Conservation (phyloP, 2,329 filamentous ascomycete species). For the Pyrenophora graminea region DNA sequence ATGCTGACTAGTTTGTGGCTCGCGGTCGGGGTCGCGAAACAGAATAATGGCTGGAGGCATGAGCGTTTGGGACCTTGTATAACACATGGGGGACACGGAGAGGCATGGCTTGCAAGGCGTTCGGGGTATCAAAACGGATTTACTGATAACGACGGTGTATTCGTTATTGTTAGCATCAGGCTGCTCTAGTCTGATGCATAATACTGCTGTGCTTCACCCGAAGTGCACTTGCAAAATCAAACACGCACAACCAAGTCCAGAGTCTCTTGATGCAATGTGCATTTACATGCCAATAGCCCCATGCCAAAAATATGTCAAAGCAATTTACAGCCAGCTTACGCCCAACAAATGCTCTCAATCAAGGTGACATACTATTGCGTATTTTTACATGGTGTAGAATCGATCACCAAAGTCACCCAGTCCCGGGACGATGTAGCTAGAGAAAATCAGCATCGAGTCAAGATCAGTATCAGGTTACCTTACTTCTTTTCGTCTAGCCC, state of each 20-base stretch:
- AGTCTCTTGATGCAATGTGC: not conserved
- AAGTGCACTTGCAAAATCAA: not conserved
- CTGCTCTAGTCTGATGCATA: not conserved
- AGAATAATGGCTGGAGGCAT: not conserved
- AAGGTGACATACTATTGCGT: not conserved
- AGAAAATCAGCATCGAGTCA: not conserved
- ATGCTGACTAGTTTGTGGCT: slow-evolving; percentile 23
- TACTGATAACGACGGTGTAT: slow-evolving; percentile 15
- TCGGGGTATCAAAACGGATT: slow-evolving; percentile 24
- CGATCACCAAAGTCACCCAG: slow-evolving; percentile 94
- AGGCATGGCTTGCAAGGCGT: slow-evolving; percentile 30
- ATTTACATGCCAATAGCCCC: not conserved
- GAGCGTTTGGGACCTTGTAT: slow-evolving; percentile 15
- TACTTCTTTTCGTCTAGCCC: slow-evolving; percentile 98
- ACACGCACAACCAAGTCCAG: not conserved
- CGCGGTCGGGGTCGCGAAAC: not conserved
- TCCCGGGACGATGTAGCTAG: slow-evolving; percentile 91
- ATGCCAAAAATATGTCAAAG: slow-evolving; percentile 14
- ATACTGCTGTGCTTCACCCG: not conserved
- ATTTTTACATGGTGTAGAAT: slow-evolving; percentile 81
- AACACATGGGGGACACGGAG: slow-evolving; percentile 14
- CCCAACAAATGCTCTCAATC: slow-evolving; percentile 12
- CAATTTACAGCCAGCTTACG: slow-evolving; percentile 9
- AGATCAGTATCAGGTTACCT: slow-evolving; percentile 41
- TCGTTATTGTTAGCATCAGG: slow-evolving; percentile 1